Percentiles rank a stretch among this genome's conserved stretches.
phyloP scores from a whole-genome alignment of 257 asterid species.

The Ocimum tenuiflorum region DNA sequence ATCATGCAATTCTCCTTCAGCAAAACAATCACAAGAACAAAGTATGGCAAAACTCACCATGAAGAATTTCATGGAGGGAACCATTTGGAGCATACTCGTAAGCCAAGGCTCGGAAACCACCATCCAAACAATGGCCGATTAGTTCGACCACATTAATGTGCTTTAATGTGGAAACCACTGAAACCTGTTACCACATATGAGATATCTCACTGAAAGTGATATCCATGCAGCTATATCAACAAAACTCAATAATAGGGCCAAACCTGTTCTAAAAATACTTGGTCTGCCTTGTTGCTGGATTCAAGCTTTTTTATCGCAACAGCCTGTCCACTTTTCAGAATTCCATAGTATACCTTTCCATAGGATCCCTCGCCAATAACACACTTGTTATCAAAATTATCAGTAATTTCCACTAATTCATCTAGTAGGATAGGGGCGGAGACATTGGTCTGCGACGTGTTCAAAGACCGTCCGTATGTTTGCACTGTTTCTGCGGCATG shows the following conservation, averaged over 20 bases:
- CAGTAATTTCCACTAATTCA: conserved; percentile 59
- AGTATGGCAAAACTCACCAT: conserved; percentile 39
- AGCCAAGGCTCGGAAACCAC: conserved; percentile 59
- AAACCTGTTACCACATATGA: conserved; percentile 62
- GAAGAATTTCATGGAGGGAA: conserved; percentile 75
- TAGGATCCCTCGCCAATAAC: conserved; percentile 83
- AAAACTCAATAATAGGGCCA: neutral
- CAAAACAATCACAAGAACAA: no score
- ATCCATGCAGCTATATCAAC: neutral
- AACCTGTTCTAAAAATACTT: conserved; percentile 65
- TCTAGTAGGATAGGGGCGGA: conserved; percentile 61
- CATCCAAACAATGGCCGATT: conserved; percentile 63
- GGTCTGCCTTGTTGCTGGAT: conserved; percentile 79
- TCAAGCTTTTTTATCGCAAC: conserved; percentile 80
- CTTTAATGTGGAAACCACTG: conserved; percentile 67
- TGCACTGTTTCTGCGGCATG: conserved; percentile 47
- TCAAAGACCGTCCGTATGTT: conserved; percentile 36
- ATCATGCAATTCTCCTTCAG: no score
- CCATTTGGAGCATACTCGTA: conserved; percentile 69
- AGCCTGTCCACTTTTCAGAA: conserved; percentile 28
- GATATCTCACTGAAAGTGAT: no score
- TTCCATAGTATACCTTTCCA: conserved; percentile 69
- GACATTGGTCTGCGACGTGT: conserved; percentile 49
- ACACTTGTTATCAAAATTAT: conserved; percentile 54
- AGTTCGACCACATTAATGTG: conserved; percentile 59